Percentiles rank a stretch among this genome's conserved stretches.
Evolutionary conservation across 2,329 filamentous ascomycete species (phyloP).

Genomic region (Aphanocladium album): DNA sequence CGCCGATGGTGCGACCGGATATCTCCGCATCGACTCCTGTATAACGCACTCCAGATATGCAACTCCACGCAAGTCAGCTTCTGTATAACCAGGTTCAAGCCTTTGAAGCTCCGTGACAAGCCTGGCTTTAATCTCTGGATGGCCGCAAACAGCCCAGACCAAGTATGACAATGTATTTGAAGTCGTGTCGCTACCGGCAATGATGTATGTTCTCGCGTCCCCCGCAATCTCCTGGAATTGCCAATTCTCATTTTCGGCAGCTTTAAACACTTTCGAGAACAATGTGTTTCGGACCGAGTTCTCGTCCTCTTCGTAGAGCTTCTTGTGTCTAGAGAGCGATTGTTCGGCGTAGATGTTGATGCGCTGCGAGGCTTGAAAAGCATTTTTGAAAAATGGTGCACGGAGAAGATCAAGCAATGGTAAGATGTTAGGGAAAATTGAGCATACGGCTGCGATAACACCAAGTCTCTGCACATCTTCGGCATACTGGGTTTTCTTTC

Average conservation of each 20-base stretch:
- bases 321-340: too few species aligned
- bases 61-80: slow-evolving; percentile 30
- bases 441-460: too few species aligned
- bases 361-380: too few species aligned
- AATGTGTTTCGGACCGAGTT: not conserved
- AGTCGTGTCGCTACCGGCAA: slow-evolving; percentile 45
- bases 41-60: slow-evolving; percentile 35
- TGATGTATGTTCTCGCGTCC: slow-evolving; percentile 27
- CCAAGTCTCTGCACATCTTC: too few species aligned
- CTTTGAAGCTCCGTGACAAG: slow-evolving; percentile 23
- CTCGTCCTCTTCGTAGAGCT: too few species aligned
- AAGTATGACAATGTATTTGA: slow-evolving; percentile 42
- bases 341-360: too few species aligned
- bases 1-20: slow-evolving; percentile 30
- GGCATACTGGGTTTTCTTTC: not conserved
- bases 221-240: not conserved
- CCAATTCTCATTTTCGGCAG: not conserved
- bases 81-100: slow-evolving; percentile 19
- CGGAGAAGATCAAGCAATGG: too few species aligned
- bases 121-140: slow-evolving; percentile 17
- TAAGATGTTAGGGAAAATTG: too few species aligned
- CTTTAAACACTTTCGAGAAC: not conserved
- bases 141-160: slow-evolving; percentile 29
- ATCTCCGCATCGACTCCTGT: slow-evolving; percentile 36
- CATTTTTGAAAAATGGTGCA: too few species aligned